Percentiles rank a stretch among this genome's conserved stretches.
Evolutionary conservation across 1,284 basidiomycete genomes (phyloP).

Genomic region (Ustilago loliicola): DNA sequence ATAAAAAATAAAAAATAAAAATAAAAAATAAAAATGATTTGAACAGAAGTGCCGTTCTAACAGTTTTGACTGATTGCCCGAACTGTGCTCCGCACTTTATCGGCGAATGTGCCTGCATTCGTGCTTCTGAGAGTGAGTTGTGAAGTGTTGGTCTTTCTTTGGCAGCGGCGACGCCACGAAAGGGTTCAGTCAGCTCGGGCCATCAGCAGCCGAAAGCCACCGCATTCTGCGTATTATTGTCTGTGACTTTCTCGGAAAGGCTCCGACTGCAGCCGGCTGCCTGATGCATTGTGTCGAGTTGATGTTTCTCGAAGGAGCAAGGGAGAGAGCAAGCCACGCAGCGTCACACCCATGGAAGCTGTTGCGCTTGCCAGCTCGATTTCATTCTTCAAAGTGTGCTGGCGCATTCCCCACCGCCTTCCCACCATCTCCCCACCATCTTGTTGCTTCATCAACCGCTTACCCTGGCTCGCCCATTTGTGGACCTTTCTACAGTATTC

Average conservation of each 20-base stretch:
- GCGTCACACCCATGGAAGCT: background rate
- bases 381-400: background rate
- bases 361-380: background rate
- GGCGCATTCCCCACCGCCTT: background rate
- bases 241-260: background rate
- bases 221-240: background rate
- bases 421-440: background rate
- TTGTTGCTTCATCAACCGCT: background rate
- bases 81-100: background rate
- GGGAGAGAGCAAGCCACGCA: background rate
- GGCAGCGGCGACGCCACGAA: background rate
- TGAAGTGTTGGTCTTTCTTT: background rate
- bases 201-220: background rate
- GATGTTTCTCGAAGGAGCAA: background rate
- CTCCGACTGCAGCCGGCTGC: background rate
- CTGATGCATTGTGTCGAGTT: background rate
- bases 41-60: background rate
- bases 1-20: background rate
- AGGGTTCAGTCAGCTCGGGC: conserved; percentile 11
- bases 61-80: background rate
- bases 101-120: background rate
- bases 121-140: background rate
- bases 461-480: background rate
- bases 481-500: background rate
- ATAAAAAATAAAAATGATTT: background rate